Conservation (phyloP, 2,329 filamentous ascomycete genomes). For the Xylariaceae sp. region DNA sequence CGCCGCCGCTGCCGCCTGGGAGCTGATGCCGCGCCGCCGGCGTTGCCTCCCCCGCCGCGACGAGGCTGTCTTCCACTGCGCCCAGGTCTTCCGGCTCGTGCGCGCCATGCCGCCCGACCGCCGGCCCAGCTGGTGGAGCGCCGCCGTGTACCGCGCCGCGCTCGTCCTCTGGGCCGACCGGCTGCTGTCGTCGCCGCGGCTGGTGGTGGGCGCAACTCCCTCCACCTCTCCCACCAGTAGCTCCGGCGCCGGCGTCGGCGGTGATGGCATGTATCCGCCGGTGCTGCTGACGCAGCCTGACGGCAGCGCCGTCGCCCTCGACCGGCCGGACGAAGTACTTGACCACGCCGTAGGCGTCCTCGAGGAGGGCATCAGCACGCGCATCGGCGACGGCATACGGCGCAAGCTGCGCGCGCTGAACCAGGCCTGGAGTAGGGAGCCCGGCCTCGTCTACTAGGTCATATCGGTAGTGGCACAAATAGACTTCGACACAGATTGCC, state of each 20-base stretch:
- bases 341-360: slow-evolving; percentile 33
- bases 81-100: slow-evolving; percentile 57
- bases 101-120: slow-evolving; percentile 51
- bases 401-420: slow-evolving; percentile 34
- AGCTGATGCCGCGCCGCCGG: slow-evolving; percentile 48
- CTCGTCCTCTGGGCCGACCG: slow-evolving; percentile 56
- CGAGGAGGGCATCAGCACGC: slow-evolving; percentile 31
- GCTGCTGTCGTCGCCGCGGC: slow-evolving; percentile 32
- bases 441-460: too few relatives aligned
- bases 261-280: too few relatives aligned
- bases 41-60: slow-evolving; percentile 56
- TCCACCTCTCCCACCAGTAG: slow-evolving; percentile 33
- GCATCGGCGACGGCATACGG: slow-evolving; percentile 37
- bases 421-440: slow-evolving; percentile 32
- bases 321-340: slow-evolving; percentile 32
- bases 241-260: slow-evolving; percentile 28
- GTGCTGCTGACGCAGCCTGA: slow-evolving; percentile 26
- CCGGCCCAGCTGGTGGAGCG: slow-evolving; percentile 64
- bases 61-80: slow-evolving; percentile 59
- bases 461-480: too few relatives aligned
- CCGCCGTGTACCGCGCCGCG: slow-evolving; percentile 59
- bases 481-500: too few relatives aligned
- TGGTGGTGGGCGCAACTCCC: slow-evolving; percentile 33
- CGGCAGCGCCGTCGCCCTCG: slow-evolving; percentile 27
- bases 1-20: slow-evolving; percentile 49